Percentiles rank a stretch among this genome's conserved stretches.
These are phyloP conservation scores for Aspergillus saccharolyticus DNA, from an alignment of 495 filamentous ascomycete species.

Conservation along the genomic window DNA sequence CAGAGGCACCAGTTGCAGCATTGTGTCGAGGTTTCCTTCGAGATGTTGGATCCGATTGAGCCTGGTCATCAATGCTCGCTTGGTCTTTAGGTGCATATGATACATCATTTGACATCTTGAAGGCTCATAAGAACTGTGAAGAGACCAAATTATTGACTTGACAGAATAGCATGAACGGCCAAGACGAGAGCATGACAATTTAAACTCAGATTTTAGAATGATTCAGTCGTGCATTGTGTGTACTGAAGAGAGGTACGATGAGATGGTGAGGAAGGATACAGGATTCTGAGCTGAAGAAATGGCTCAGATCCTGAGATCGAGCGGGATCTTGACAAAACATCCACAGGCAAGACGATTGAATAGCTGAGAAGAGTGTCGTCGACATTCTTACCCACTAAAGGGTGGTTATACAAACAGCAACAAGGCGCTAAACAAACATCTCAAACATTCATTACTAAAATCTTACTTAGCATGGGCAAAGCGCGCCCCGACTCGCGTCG, in stretches of 20 bases:
- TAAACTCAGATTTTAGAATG: background rate
- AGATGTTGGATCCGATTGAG: conserved; percentile 1
- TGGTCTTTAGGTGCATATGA: background rate
- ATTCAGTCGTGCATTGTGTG: background rate
- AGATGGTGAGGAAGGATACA: background rate
- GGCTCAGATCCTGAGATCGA: background rate
- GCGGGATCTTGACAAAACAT: background rate
- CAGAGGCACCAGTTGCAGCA: conserved; percentile 70
- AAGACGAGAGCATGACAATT: background rate
- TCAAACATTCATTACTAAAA: conserved; percentile 11
- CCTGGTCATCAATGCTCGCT: conserved; percentile 1
- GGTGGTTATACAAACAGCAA: background rate
- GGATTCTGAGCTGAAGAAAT: background rate
- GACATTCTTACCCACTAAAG: no score
- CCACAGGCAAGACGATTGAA: background rate
- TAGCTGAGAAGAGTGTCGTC: no score
- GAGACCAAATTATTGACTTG: background rate
- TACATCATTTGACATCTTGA: background rate
- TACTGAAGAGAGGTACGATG: background rate
- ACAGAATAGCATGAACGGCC: background rate
- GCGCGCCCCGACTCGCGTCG: conserved; percentile 5
- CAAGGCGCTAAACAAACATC: conserved; percentile 12
- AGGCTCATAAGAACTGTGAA: background rate
- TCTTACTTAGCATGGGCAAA: background rate
- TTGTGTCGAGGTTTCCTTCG: conserved; percentile 51